Evolutionary conservation across 352 stramenopile genomes (phyloP).

Genomic region (Albugo candida): DNA sequence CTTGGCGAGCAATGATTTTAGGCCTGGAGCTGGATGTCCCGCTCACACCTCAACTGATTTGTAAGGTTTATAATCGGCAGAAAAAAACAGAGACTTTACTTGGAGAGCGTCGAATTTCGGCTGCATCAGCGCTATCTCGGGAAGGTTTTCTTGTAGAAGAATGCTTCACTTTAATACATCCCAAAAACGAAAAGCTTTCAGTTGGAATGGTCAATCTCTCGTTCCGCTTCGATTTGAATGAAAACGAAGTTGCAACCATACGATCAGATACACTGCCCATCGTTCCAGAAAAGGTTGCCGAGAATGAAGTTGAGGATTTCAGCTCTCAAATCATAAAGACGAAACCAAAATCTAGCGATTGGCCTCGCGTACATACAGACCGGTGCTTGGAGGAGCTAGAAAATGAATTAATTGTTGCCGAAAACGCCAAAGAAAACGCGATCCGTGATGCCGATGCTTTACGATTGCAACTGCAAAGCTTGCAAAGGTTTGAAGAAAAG

Average conservation of each 20-base stretch:
- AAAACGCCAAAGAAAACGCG: background rate
- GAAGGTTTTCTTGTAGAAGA: constrained; percentile 61
- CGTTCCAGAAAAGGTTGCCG: background rate
- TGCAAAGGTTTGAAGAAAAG: background rate
- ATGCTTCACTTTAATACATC: constrained; percentile 24
- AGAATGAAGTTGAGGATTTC: background rate
- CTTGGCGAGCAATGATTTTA: constrained; percentile 30
- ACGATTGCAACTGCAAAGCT: background rate
- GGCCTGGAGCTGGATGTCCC: constrained; percentile 30
- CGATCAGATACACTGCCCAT: background rate
- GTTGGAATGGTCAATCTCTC: constrained; percentile 24
- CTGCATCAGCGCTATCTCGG: constrained; percentile 42
- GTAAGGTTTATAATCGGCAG: constrained; percentile 58
- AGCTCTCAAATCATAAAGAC: background rate
- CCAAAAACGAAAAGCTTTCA: constrained; percentile 7
- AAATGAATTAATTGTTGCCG: constrained; percentile 1
- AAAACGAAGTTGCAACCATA: constrained; percentile 5
- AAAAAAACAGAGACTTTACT: constrained; percentile 42
- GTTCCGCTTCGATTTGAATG: constrained; percentile 32
- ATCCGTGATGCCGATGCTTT: background rate
- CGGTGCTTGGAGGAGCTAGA: background rate
- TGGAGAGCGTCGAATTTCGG: constrained; percentile 50
- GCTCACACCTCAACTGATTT: constrained; percentile 40
- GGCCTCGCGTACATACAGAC: background rate
- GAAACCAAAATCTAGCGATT: background rate